Percentiles rank a stretch among this genome's conserved stretches.
Conservation (phyloP, 345 rosid species). For the Brassica carinata region DNA sequence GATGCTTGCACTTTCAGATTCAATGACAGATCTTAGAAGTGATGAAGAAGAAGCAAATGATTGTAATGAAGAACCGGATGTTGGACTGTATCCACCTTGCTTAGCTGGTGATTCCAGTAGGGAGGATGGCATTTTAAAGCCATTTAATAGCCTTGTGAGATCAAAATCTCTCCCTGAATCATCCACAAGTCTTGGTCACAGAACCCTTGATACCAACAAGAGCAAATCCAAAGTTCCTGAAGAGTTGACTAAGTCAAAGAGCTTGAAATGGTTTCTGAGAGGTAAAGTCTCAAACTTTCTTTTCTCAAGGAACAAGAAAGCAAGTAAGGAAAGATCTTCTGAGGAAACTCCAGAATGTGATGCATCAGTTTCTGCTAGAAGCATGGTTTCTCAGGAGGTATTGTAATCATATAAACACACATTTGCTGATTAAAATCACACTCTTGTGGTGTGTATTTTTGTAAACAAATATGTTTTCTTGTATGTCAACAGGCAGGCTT, state of each 20-base stretch:
- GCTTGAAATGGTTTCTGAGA: constrained; percentile 54
- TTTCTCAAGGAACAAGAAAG: constrained; percentile 58
- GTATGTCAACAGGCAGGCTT: constrained; percentile 40
- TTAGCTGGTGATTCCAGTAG: constrained; percentile 9
- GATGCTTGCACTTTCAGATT: constrained; percentile 90
- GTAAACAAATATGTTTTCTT: not conserved
- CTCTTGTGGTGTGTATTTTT: not conserved
- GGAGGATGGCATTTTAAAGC: constrained; percentile 45
- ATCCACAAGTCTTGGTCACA: constrained; percentile 47
- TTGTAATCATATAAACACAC: not conserved
- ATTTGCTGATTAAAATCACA: constrained; percentile 1
- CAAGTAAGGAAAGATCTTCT: constrained; percentile 42
- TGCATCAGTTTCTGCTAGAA: constrained; percentile 27
- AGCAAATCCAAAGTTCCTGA: constrained; percentile 40
- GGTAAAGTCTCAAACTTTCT: constrained; percentile 65
- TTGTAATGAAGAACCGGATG: not conserved
- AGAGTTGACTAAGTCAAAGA: constrained; percentile 50
- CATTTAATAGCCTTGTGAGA: constrained; percentile 60
- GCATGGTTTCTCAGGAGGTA: constrained; percentile 31
- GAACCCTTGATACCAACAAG: constrained; percentile 14
- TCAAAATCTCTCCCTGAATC: constrained; percentile 83
- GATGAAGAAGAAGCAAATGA: constrained; percentile 46
- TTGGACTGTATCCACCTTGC: constrained; percentile 23
- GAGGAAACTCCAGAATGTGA: constrained; percentile 21
- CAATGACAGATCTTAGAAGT: constrained; percentile 42